Conservation (phyloP, 306 rosid species). For the Mucuna pruriens region DNA sequence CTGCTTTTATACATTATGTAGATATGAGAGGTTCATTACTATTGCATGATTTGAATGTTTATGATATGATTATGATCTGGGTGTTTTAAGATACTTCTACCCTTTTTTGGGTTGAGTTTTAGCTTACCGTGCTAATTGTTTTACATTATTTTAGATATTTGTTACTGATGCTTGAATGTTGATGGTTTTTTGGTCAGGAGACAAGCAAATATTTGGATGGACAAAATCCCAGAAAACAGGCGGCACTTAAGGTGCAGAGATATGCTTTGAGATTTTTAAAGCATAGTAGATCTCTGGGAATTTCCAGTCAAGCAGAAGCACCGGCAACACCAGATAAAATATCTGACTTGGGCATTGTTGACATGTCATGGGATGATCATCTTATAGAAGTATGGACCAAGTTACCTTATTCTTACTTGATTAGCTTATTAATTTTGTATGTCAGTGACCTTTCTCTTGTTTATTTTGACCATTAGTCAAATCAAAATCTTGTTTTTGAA, state of each 20-base stretch:
- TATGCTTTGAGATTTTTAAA: slow-evolving; percentile 85
- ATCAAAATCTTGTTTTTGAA: slow-evolving; percentile 23
- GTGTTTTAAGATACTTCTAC: neutral
- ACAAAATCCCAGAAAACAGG: slow-evolving; percentile 43
- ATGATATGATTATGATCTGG: slow-evolving; percentile 6
- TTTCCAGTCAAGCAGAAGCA: slow-evolving; percentile 66
- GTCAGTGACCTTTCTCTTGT: slow-evolving; percentile 15
- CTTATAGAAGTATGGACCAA: slow-evolving; percentile 75
- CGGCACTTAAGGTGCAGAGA: slow-evolving; percentile 53
- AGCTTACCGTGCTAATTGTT: slow-evolving; percentile 4
- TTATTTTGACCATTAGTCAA: neutral
- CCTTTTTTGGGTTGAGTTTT: neutral
- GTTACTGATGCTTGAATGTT: slow-evolving; percentile 39
- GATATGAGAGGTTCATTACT: slow-evolving; percentile 11
- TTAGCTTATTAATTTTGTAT: slow-evolving; percentile 32
- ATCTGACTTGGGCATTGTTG: slow-evolving; percentile 70
- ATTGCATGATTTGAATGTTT: slow-evolving; percentile 29
- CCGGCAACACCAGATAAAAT: slow-evolving; percentile 85
- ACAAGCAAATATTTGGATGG: slow-evolving; percentile 54
- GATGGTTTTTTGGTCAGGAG: slow-evolving; percentile 67
- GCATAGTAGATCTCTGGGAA: slow-evolving; percentile 57
- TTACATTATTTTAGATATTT: slow-evolving; percentile 10
- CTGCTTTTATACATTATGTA: neutral
- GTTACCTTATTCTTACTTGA: slow-evolving; percentile 40
- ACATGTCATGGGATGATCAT: slow-evolving; percentile 79